phyloP scores from a whole-genome alignment of 192 early-diverging fungal species.

The Coemansia sp. region DNA sequence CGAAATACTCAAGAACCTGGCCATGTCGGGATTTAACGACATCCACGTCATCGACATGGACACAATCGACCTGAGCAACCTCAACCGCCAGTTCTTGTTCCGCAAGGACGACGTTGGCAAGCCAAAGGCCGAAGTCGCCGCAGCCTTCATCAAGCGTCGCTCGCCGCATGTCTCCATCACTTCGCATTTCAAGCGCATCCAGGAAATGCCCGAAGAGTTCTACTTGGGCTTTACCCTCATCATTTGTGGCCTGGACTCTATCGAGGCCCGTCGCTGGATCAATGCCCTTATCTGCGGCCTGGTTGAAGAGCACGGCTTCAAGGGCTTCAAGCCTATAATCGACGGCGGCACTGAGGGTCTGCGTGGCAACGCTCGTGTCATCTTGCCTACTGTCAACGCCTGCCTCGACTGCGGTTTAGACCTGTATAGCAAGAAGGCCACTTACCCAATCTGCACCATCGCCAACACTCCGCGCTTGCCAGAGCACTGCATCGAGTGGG shows the following conservation, averaged over 20 bases:
- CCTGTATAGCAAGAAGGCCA: constrained; percentile 85
- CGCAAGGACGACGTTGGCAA: constrained; percentile 74
- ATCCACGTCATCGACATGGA: constrained; percentile 91
- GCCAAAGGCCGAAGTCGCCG: constrained; percentile 77
- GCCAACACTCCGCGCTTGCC: constrained; percentile 97
- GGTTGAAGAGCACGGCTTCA: constrained; percentile 71
- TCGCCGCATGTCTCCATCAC: constrained; percentile 70
- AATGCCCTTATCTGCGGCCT: constrained; percentile 85
- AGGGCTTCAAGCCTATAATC: constrained; percentile 82
- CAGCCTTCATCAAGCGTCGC: constrained; percentile 72
- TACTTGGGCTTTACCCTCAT: constrained; percentile 86
- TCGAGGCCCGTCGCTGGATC: constrained; percentile 97
- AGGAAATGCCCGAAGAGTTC: constrained; percentile 95
- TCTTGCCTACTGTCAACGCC: constrained; percentile 79
- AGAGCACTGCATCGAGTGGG: constrained; percentile 99
- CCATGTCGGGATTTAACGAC: constrained; percentile 75
- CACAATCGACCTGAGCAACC: constrained; percentile 82
- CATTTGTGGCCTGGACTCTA: constrained; percentile 92
- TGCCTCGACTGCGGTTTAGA: constrained; percentile 97
- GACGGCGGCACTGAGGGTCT: constrained; percentile 98
- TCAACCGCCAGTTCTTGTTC: constrained; percentile 85
- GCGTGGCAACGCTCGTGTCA: constrained; percentile 92
- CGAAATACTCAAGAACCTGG: constrained; percentile 82
- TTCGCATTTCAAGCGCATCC: constrained; percentile 86
- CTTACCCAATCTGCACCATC: constrained; percentile 97